phyloP scores from a whole-genome alignment of 352 stramenopile species.

The Phytopythium litorale region DNA sequence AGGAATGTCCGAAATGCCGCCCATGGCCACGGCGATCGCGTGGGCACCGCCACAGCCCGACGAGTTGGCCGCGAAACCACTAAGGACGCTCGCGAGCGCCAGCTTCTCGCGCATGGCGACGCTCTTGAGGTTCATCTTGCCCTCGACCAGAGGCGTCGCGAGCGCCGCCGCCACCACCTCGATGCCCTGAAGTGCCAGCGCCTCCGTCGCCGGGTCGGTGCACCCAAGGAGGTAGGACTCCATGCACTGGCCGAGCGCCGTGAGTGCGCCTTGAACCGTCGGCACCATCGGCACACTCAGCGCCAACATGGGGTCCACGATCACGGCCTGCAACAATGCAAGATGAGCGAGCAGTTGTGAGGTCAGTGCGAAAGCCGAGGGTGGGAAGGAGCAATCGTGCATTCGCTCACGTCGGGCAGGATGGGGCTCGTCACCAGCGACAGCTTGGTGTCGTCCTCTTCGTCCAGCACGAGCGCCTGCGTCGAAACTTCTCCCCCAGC shows the following conservation, averaged over 20 bases:
- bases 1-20: conserved; percentile 63
- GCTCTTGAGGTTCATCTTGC: conserved; percentile 60
- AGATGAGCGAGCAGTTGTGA: not conserved
- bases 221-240: conserved; percentile 68
- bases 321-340: conserved; percentile 33
- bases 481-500: conserved; percentile 52
- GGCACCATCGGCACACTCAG: conserved; percentile 48
- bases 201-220: conserved; percentile 29
- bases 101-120: conserved; percentile 48
- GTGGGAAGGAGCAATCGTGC: not conserved
- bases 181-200: conserved; percentile 55
- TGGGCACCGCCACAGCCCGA: conserved; percentile 51
- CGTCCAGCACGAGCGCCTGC: conserved; percentile 51
- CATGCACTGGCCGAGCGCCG: conserved; percentile 65
- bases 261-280: conserved; percentile 58
- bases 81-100: conserved; percentile 49
- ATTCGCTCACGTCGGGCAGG: conserved; percentile 28
- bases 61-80: conserved; percentile 46
- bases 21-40: conserved; percentile 55
- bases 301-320: conserved; percentile 66
- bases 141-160: conserved; percentile 48
- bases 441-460: conserved; percentile 58
- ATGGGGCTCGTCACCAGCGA: conserved; percentile 39
- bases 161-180: conserved; percentile 50
- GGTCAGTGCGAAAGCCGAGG: not conserved